Evolutionary conservation across 164 flowering plant genomes (phyloP), one percentile per base, ranked within the genome.

Genomic region (Vitis labrusca): DNA sequence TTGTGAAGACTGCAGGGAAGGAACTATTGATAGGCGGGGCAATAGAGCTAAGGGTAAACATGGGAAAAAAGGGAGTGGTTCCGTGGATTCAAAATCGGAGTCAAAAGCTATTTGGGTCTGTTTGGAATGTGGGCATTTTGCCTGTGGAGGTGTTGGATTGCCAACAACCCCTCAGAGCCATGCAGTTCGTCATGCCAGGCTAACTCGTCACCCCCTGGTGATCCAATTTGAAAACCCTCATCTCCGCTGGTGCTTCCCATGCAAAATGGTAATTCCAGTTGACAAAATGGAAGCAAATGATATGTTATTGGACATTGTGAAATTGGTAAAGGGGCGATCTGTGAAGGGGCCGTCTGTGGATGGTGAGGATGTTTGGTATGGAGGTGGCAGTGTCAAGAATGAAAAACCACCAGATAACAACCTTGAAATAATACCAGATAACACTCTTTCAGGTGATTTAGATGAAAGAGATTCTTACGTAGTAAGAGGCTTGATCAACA

Each of bases 91-190:
- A 9, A 85, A 80, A 59, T 70, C 86, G 4, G 83, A 78, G 27
- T 72, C 73, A 3, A 87, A 82, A 71, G 84, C 88, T 52, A 79
- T 86, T 64, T 96, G 98, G 98, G 73, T 93, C 76, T 96, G 99
- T 76, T 86, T 96, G 79, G 83, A 82, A 37, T 96, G 99, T 78
- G 99, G 98, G 14, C 93, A 86, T 81, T 84, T 75, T 80, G 77
- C 85, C 5, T 96, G 99, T 83, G 98, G 97, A 27, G 98, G 97
- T 14, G 78, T 87, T 78, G 93, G 98, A 50, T 71, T 89, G 3
- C 98, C 97, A 5, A 86, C 85, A 13, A 83, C 64, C 19, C 80
- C 88, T 49, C 86, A 87, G 53, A 78, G 83, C 76, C 99, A 96
- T 79, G 89, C 90, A 1, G 71, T 83, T 74, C 78, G 84, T 27